These are phyloP conservation scores for Oehlia diaphana DNA, from an alignment of 192 early-diverging fungal species.

Conservation along the genomic window DNA sequence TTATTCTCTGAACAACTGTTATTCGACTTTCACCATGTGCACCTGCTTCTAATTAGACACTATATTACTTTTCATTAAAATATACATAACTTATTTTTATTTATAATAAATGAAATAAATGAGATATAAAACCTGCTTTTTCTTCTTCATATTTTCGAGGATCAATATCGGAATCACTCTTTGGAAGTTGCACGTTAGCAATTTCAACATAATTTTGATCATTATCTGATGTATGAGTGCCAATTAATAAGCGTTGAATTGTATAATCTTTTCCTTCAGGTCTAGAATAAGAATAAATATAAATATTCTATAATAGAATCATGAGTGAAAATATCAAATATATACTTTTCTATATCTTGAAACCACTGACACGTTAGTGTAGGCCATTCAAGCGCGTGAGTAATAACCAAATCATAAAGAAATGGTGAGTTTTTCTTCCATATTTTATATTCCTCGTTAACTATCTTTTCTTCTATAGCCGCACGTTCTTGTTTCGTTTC, in stretches of 20 bases:
- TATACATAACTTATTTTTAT: background rate
- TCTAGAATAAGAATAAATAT: conserved; percentile 42
- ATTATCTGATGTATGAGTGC: conserved; percentile 95
- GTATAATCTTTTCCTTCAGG: conserved; percentile 90
- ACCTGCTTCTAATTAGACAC: conserved; percentile 60
- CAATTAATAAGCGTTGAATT: conserved; percentile 85
- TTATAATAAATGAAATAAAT: background rate
- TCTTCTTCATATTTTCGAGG: conserved; percentile 69
- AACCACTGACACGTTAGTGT: conserved; percentile 98
- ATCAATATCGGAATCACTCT: conserved; percentile 60
- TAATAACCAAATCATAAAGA: conserved; percentile 95
- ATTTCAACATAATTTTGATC: conserved; percentile 98
- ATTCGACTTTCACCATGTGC: conserved; percentile 80
- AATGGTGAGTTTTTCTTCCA: conserved; percentile 99
- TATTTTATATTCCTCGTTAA: conserved; percentile 97
- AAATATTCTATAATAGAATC: background rate
- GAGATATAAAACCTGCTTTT: conserved; percentile 55
- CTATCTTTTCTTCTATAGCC: conserved; percentile 73
- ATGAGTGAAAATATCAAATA: background rate
- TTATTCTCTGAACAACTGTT: conserved; percentile 85
- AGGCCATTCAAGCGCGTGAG: conserved; percentile 99
- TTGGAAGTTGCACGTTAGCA: conserved; percentile 85
- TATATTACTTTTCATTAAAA: background rate
- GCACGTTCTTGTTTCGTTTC: conserved; percentile 26
- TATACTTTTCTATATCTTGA: conserved; percentile 84